phyloP scores from a whole-genome alignment of 768 basidiomycete genomes.

The Saitozyma podzolica region DNA sequence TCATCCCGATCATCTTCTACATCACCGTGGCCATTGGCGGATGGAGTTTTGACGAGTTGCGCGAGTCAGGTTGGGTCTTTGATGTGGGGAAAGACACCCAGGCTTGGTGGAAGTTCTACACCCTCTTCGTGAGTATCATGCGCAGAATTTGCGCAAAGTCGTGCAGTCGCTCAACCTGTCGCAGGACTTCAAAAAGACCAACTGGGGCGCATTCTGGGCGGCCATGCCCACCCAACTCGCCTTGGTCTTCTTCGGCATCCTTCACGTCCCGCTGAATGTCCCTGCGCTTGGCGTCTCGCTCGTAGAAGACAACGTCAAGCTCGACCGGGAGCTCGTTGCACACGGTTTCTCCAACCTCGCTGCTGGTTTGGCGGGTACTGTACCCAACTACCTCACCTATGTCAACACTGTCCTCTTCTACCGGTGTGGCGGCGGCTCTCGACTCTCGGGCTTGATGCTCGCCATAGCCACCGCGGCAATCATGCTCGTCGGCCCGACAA shows the following conservation, averaged over 20 bases:
- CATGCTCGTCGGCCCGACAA: conserved; percentile 78
- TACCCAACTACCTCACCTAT: conserved; percentile 79
- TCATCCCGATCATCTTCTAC: conserved; percentile 83
- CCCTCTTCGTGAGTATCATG: conserved; percentile 62
- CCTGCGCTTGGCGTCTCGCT: conserved; percentile 91
- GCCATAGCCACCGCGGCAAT: conserved; percentile 70
- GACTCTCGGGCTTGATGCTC: conserved; percentile 81
- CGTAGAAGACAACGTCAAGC: conserved; percentile 78
- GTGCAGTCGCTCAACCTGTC: neutral
- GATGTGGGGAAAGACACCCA: conserved; percentile 61
- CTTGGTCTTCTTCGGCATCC: conserved; percentile 57
- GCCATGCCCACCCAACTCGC: conserved; percentile 94
- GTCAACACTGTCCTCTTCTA: conserved; percentile 64
- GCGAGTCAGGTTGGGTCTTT: conserved; percentile 80
- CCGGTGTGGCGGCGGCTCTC: conserved; percentile 83
- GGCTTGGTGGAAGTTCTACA: conserved; percentile 84
- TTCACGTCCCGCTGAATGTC: conserved; percentile 56
- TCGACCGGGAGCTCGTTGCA: conserved; percentile 85
- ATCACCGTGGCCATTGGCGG: conserved; percentile 66
- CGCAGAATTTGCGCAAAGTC: too few species aligned
- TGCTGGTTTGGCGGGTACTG: conserved; percentile 75
- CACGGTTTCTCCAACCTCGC: conserved; percentile 90
- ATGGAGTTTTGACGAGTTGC: conserved; percentile 63
- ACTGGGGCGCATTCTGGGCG: conserved; percentile 68
- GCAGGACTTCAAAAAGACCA: conserved; percentile 64